A percentile compares a stretch with the other conserved stretches of the same genome.
phyloP scores from a whole-genome alignment of 768 basidiomycete genomes.

The Cyclocybe cylindracea region DNA sequence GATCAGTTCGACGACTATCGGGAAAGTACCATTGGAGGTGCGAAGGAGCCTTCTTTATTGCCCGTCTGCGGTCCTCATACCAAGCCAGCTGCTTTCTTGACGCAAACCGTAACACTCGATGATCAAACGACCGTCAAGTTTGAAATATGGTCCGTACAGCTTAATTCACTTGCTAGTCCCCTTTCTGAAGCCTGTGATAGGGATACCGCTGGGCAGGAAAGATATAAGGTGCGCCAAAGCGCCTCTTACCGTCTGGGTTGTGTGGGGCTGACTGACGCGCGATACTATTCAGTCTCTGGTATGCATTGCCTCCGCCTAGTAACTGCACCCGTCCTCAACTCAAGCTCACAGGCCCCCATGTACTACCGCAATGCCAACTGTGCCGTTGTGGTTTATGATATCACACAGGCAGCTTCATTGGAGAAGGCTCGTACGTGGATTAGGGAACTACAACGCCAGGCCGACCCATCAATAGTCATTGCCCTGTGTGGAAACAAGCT shows the following conservation, averaged over 20 bases:
- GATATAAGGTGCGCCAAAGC: slow-evolving; percentile 71
- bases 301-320: slow-evolving; percentile 41
- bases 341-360: slow-evolving; percentile 74
- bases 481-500: slow-evolving; percentile 96
- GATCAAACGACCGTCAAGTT: slow-evolving; percentile 94
- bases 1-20: slow-evolving; percentile 95
- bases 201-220: slow-evolving; percentile 96
- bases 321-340: slow-evolving; percentile 10
- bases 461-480: slow-evolving; percentile 95
- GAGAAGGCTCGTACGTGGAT: slow-evolving; percentile 98
- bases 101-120: slow-evolving; percentile 93
- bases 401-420: slow-evolving; percentile 87
- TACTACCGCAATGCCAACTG: slow-evolving; percentile 96
- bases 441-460: slow-evolving; percentile 94
- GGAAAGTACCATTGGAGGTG: slow-evolving; percentile 92
- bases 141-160: slow-evolving; percentile 85
- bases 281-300: slow-evolving; percentile 36
- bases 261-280: slow-evolving; percentile 13
- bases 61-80: slow-evolving; percentile 13
- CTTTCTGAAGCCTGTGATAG: slow-evolving; percentile 36
- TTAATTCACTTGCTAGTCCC: slow-evolving; percentile 2
- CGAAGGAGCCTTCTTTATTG: slow-evolving; percentile 14
- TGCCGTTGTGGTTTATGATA: slow-evolving; percentile 95
- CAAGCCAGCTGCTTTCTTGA: slow-evolving; percentile 87
- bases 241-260: slow-evolving; percentile 8